Base-by-base conservation (phyloP, 73 alveolate species). In the Tetrahymena elliotti region DNA sequence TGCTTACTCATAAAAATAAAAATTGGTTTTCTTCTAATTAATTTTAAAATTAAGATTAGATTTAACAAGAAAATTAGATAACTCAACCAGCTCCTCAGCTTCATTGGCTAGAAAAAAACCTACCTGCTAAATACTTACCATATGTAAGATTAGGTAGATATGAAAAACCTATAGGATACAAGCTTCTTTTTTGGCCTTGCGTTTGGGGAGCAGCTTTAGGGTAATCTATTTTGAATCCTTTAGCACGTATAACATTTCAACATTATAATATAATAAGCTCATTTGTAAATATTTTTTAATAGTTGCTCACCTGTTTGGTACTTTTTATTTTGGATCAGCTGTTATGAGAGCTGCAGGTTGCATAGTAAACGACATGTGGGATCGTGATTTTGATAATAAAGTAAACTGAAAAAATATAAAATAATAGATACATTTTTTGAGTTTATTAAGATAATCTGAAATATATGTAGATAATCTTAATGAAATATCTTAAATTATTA, bases 341-440 rank as follows among this genome's bases (percentile, higher is more conserved):
- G 94, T 97, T 33, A 97, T 98, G 83, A 95, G 99, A 93, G 97
- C 99, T n/a, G 99, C 99, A 35, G 99, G 99, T 15, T 98, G 99
- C 92, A 96, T 97, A 0, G 97, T 97, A 12, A 98, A 98, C 93
- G 99, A 98, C 93, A 95, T 96, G 96, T 93, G 97, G 96, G 99
- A 98, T 84, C 95, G 96, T 52, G 98, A 98, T 92, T 95, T 97
- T 0, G 99, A 98, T 94, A 97, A 97, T 68, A 95, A 95, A n/a
- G 98, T 68, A 68, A 40, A 68, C 13, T 27, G n/a, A 68, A 68
- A 4, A 27, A 22, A 18, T 22, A 18, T 68, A 3, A 6, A 18
- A 68, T 16, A 68, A 6, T 2, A 68, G 13, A 68, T 68, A 27
- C 20, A 68, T 4, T 24, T 68, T 24, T 68, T 68, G 38, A 7